Base-by-base conservation (phyloP, 805 yeast species). In the Candida fluviatilis region DNA sequence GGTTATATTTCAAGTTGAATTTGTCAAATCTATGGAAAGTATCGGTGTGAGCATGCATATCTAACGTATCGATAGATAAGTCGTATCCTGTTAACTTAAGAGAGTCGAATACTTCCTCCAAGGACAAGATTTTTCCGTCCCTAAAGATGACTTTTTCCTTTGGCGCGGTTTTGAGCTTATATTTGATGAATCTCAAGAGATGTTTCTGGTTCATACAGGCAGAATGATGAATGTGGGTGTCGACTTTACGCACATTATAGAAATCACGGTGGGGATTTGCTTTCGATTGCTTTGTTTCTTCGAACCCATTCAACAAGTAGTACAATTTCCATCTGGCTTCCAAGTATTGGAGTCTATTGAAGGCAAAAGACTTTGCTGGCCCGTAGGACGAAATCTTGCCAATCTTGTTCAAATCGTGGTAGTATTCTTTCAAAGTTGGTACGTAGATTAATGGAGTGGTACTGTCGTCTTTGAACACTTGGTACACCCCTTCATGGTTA, bases 191-290 rank as follows among this genome's bases (percentile, higher is more conserved):
- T 52, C 99, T 82, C 48, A 93, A 70, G 52, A 93, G 68, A 66
- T 93, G 99, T 63, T 93, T 93, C 65, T 93, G 99, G 55, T 95
- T 95, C 98, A 95, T 95, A 62, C 97, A 90, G 8, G 99, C 99
- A 7, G 96, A 86, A 60, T 95, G 99, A 60, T 93, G 99, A 51
- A 93, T 96, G 71, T 93, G 99, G 14, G 98, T 93, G 57, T 91
- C 99, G 27, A 93, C 97, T 59, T 91, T 91, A 66, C 98, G 79
- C 31, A 89, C 96, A 54, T 91, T 91, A 66, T 91, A 91, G 57
- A 91, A 93, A 62, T 91, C 99, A 60, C 99, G 80, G 59, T 93
- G 99, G 4, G 98, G 98, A 48, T 90, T 90, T 43, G 80, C 78
- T 62, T 93, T 93, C 7, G 95, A 82, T 46, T 86, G 93, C 13